Evolutionary conservation across 257 asterid species (phyloP).

Genomic region (Ligustrum vulgare): DNA sequence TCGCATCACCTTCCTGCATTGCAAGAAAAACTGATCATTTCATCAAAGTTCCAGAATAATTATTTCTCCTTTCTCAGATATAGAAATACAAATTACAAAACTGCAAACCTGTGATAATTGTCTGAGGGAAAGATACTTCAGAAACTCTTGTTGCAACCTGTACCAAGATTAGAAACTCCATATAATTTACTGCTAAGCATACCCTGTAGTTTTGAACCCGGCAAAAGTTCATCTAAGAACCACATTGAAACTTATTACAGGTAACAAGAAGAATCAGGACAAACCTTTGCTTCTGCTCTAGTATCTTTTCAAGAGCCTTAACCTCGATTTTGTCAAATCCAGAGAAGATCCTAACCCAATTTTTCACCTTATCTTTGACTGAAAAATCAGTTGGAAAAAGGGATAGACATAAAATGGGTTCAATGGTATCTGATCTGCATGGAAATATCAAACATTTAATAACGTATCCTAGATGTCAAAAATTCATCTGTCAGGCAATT

Average conservation of each 20-base stretch:
- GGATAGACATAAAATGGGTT: constrained; percentile 70
- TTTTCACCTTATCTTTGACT: constrained; percentile 65
- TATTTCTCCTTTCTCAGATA: constrained; percentile 16
- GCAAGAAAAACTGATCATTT: constrained; percentile 26
- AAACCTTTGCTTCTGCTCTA: constrained; percentile 97
- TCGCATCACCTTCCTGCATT: constrained; percentile 74
- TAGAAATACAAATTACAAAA: constrained; percentile 14
- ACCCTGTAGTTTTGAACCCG: constrained; percentile 15
- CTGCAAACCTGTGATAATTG: constrained; percentile 67
- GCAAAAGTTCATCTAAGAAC: constrained; percentile 6
- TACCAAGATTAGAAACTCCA: constrained; percentile 24
- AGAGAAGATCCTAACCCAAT: constrained; percentile 72
- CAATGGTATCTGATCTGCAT: constrained; percentile 88
- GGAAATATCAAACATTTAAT: constrained; percentile 21
- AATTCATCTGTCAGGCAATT: neutral
- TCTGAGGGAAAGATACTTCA: constrained; percentile 72
- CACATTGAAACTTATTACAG: constrained; percentile 1
- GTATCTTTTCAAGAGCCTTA: constrained; percentile 93
- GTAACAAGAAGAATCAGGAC: constrained; percentile 28
- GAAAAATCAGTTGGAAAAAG: constrained; percentile 76
- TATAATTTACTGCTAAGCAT: neutral
- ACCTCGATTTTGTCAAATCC: constrained; percentile 90
- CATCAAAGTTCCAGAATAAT: constrained; percentile 19
- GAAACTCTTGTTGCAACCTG: constrained; percentile 97
- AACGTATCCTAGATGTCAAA: constrained; percentile 4